Base-by-base conservation (phyloP, 257 asterid species). In the Salvia splendens region DNA sequence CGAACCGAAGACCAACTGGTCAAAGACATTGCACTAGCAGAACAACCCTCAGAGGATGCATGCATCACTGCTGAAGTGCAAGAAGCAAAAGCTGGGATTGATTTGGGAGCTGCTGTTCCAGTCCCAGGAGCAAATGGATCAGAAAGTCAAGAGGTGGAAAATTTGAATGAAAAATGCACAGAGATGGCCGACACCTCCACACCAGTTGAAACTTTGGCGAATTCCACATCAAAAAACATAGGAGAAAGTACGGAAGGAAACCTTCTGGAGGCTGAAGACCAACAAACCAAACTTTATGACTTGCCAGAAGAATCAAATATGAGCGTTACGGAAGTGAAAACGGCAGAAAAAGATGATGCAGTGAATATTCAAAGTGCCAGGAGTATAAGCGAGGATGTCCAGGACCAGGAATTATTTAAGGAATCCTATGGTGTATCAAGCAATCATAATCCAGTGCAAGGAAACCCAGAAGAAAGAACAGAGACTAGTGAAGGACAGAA, bases 391-490 rank as follows among this genome's bases (percentile, higher is more conserved):
- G 30, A 24, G 30, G 30, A 24, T 24, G 30, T 7, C 62, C 49
- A 46, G 28, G 80, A 70, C 24, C 17, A 72, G 56, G 78, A 48
- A 30, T 61, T 56, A 30, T 68, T 56, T 45, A 47, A 74, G 62
- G 61, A 24, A 24, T 24, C 30, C 30, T 24, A 24, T 24, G 30
- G 64, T 72, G 60, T 17, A 57, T 49, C 78, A 33, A 56, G 54
- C 63, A 24, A 24, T 24, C 30, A 24, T 24, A 24, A 24, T 24
- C 30, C 30, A 24, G 16, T 56, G 20, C 2, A 24, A 24, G 30
- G 30, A 24, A 2, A 24, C 1, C 47, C 66, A 54, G 68, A 53
- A 40, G 59, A 38, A 64, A 67, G 41, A 55, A 57, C 12, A 24
- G 63, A 57, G 53, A 32, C 56, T 24, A n/a, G 46, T 35, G 67